Percentiles rank a stretch among this genome's conserved stretches.
Evolutionary conservation across 2,329 filamentous ascomycete species (phyloP).

Genomic region (Orbilia javanica): DNA sequence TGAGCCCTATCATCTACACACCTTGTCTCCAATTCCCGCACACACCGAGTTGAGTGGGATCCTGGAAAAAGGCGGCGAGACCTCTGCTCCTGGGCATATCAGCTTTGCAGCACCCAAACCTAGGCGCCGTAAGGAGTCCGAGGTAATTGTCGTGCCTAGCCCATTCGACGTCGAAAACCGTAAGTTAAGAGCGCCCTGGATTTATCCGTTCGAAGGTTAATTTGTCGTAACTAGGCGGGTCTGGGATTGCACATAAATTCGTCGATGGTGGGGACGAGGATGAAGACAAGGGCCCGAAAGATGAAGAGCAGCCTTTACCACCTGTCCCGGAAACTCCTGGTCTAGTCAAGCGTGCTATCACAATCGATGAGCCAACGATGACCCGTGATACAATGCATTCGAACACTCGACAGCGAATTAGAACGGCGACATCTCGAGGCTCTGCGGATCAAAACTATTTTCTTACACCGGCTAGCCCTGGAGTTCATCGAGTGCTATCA

Average conservation of each 20-base stretch:
- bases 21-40: constrained; percentile 20
- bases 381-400: constrained; percentile 41
- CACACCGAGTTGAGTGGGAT: constrained; percentile 47
- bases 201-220: neutral
- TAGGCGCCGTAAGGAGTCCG: constrained; percentile 42
- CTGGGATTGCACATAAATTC: constrained; percentile 35
- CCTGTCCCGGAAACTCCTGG: constrained; percentile 60
- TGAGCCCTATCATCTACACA: constrained; percentile 23
- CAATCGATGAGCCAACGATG: constrained; percentile 68
- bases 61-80: constrained; percentile 36
- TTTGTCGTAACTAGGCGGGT: constrained; percentile 36
- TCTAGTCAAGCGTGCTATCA: constrained; percentile 64
- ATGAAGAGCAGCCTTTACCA: constrained; percentile 43
- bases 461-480: constrained; percentile 36
- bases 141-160: constrained; percentile 43
- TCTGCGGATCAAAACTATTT: constrained; percentile 43
- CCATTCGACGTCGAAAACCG: constrained; percentile 53
- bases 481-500: constrained; percentile 59
- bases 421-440: neutral
- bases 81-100: constrained; percentile 37
- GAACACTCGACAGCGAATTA: constrained; percentile 38
- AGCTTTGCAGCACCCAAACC: constrained; percentile 50
- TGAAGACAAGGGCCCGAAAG: constrained; percentile 28
- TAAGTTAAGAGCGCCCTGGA: constrained; percentile 1
- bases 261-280: constrained; percentile 31